phyloP scores from a whole-genome alignment of 352 stramenopile species.

The Phytophthora foliorum region DNA sequence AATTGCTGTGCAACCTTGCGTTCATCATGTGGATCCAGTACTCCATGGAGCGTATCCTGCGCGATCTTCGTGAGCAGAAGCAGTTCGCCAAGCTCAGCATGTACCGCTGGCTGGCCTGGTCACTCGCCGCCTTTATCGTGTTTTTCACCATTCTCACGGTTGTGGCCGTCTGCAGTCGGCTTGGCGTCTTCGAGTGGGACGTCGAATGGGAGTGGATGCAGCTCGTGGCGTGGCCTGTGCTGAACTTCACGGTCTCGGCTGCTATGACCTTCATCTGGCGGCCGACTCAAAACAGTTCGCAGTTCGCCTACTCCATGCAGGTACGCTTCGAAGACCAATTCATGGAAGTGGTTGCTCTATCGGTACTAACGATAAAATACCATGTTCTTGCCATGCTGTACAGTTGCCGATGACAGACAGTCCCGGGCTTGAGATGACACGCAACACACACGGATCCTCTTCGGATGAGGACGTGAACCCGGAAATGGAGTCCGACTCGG shows the following conservation, averaged over 20 bases:
- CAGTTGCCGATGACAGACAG: conserved; percentile 82
- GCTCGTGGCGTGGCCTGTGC: conserved; percentile 91
- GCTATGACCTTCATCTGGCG: conserved; percentile 93
- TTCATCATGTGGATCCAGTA: conserved; percentile 95
- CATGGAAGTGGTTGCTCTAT: conserved; percentile 22
- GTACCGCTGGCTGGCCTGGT: conserved; percentile 88
- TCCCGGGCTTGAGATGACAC: conserved; percentile 68
- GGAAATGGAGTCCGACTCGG: conserved; percentile 68
- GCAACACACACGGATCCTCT: conserved; percentile 59
- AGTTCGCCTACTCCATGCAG: conserved; percentile 90
- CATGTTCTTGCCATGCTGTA: conserved; percentile 17
- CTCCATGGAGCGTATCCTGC: conserved; percentile 87
- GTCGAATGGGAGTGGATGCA: conserved; percentile 94
- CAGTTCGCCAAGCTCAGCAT: conserved; percentile 92
- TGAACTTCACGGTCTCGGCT: conserved; percentile 92
- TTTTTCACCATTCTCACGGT: conserved; percentile 92
- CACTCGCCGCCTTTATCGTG: conserved; percentile 85
- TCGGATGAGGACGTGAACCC: conserved; percentile 63
- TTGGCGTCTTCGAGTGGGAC: conserved; percentile 91
- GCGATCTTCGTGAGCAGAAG: conserved; percentile 84
- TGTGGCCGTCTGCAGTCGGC: conserved; percentile 79
- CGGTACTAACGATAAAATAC: conserved; percentile 16
- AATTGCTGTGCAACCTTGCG: conserved; percentile 87
- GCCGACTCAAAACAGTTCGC: conserved; percentile 85
- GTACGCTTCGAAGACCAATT: conserved; percentile 34